Percentiles rank a stretch among this genome's conserved stretches.
These are phyloP conservation scores for Friedmanniomyces endolithicus DNA, from an alignment of 495 filamentous ascomycete genomes.

Conservation along the genomic window DNA sequence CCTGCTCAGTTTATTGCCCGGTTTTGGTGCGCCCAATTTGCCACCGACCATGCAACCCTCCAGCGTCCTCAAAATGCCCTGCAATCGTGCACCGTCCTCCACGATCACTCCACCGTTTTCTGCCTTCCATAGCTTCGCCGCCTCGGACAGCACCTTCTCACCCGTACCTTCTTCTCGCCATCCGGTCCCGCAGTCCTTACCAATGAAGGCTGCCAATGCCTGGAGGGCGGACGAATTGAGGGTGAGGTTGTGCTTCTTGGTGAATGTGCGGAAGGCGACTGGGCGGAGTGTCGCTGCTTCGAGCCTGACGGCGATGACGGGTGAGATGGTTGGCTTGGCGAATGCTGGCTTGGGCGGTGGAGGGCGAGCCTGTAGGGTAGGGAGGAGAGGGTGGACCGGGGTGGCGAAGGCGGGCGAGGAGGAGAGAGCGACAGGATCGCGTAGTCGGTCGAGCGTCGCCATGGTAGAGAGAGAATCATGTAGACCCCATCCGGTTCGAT, in stretches of 20 bases:
- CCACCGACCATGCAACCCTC: conserved; percentile 78
- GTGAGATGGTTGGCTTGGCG: conserved; percentile 51
- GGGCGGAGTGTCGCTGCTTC: conserved; percentile 78
- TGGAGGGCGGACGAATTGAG: conserved; percentile 79
- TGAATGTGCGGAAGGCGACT: conserved; percentile 88
- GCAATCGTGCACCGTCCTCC: conserved; percentile 67
- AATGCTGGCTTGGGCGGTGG: conserved; percentile 36
- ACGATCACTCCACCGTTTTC: conserved; percentile 74
- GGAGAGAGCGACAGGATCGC: conserved; percentile 46
- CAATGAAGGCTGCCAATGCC: conserved; percentile 75
- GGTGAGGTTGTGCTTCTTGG: conserved; percentile 91
- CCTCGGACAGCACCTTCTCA: conserved; percentile 83
- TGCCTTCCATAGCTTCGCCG: conserved; percentile 80
- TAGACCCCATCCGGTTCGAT: too few relatives aligned
- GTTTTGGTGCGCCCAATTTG: conserved; percentile 36
- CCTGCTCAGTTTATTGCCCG: conserved; percentile 36
- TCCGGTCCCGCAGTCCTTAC: conserved; percentile 83
- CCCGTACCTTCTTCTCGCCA: conserved; percentile 93
- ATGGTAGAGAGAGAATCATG: too few relatives aligned
- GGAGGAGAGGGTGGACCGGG: conserved; percentile 57
- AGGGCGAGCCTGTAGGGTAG: conserved; percentile 34
- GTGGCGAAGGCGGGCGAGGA: conserved; percentile 85
- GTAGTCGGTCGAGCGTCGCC: conserved; percentile 21
- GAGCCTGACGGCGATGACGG: conserved; percentile 72
- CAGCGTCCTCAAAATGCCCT: conserved; percentile 64